phyloP scores from a whole-genome alignment of 768 basidiomycete species.

The Russula brevipes region DNA sequence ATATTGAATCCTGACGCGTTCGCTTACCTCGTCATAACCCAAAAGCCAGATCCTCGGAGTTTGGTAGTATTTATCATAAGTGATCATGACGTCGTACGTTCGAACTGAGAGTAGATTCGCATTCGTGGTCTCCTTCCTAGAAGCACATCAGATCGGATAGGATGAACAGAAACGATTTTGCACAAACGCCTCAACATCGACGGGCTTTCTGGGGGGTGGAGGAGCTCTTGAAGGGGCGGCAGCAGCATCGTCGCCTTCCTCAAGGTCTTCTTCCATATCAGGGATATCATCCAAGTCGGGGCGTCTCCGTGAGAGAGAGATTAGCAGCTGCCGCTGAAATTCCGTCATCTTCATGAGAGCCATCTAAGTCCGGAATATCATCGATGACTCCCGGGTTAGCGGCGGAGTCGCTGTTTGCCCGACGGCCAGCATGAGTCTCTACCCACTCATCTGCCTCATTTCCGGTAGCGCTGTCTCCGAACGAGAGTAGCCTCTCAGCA shows the following conservation, averaged over 20 bases:
- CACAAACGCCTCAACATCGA: slow-evolving; percentile 51
- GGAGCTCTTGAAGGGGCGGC: slow-evolving; percentile 48
- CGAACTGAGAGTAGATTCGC: slow-evolving; percentile 90
- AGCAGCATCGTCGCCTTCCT: slow-evolving; percentile 85
- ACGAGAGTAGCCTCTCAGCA: slow-evolving; percentile 84
- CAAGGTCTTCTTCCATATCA: slow-evolving; percentile 94
- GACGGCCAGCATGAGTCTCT: slow-evolving; percentile 88
- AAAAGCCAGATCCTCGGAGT: slow-evolving; percentile 97
- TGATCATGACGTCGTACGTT: slow-evolving; percentile 99
- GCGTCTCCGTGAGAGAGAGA: slow-evolving; percentile 48
- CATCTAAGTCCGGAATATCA: slow-evolving; percentile 86
- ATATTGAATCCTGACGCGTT: neutral
- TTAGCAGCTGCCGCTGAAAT: slow-evolving; percentile 30
- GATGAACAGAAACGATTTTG: slow-evolving; percentile 6
- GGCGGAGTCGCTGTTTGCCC: slow-evolving; percentile 45
- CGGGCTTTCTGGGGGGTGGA: slow-evolving; percentile 33
- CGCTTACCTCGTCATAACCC: slow-evolving; percentile 88
- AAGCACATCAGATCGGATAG: slow-evolving; percentile 6
- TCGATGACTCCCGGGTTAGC: slow-evolving; percentile 63
- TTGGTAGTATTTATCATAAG: slow-evolving; percentile 99
- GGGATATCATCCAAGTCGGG: slow-evolving; percentile 96
- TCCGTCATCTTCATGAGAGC: slow-evolving; percentile 37
- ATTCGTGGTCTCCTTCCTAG: slow-evolving; percentile 55
- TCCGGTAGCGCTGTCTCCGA: slow-evolving; percentile 57
- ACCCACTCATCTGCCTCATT: slow-evolving; percentile 90